Evolutionary conservation across 805 yeast species (phyloP).

Genomic region (Saccharomycopsis schoenii): DNA sequence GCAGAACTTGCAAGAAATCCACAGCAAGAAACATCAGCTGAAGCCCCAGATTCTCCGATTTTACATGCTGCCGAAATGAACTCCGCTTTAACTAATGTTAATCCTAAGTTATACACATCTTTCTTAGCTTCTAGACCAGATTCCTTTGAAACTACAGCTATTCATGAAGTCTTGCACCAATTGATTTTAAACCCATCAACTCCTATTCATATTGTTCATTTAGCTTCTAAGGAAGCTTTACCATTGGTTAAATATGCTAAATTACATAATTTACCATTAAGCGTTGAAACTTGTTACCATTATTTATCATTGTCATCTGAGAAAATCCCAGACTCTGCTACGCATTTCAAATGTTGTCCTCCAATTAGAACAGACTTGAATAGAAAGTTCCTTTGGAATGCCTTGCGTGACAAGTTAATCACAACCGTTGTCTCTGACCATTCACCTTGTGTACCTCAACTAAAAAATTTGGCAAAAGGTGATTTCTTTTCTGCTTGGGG

Average conservation of each 20-base stretch:
- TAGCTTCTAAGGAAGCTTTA: slow-evolving; percentile 77
- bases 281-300: slow-evolving; percentile 94
- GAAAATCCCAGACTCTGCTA: slow-evolving; percentile 62
- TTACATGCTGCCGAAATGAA: slow-evolving; percentile 34
- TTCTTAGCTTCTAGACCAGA: slow-evolving; percentile 86
- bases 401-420: slow-evolving; percentile 52
- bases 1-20: slow-evolving; percentile 15
- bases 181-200: slow-evolving; percentile 41
- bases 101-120: slow-evolving; percentile 58
- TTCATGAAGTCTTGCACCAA: slow-evolving; percentile 50
- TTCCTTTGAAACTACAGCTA: slow-evolving; percentile 76
- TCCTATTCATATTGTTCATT: slow-evolving; percentile 80
- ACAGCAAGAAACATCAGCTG: background rate
- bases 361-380: slow-evolving; percentile 77
- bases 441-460: slow-evolving; percentile 90
- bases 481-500: slow-evolving; percentile 96
- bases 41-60: slow-evolving; percentile 30
- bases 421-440: slow-evolving; percentile 90
- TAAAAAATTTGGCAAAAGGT: slow-evolving; percentile 72
- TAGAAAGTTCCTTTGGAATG: slow-evolving; percentile 68
- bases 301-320: slow-evolving; percentile 75
- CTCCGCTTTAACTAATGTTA: slow-evolving; percentile 33
- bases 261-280: slow-evolving; percentile 44
- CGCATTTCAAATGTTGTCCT: slow-evolving; percentile 90
- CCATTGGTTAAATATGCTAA: slow-evolving; percentile 62